Conservation (phyloP, 73 alveolate species). For the Symbiodinium natans region DNA sequence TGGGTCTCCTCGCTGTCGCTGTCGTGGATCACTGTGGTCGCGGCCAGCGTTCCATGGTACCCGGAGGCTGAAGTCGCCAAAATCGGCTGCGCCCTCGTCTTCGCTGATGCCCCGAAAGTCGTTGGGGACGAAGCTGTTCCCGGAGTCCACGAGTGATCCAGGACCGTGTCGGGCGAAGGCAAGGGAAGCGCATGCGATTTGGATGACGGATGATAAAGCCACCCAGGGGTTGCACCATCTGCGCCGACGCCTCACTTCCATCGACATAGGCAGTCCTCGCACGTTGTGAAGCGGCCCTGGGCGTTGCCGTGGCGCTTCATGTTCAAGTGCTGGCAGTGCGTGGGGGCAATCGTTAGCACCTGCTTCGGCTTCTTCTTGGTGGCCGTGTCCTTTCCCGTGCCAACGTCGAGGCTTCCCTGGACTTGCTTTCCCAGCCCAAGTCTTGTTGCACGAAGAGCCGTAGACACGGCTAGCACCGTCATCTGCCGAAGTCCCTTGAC, state of each 20-base stretch:
- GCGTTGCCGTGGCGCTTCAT: background rate
- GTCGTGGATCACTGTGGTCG: too few species aligned
- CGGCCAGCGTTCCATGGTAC: background rate
- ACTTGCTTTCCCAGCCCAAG: background rate
- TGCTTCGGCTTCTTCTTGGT: background rate
- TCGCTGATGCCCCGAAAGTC: background rate
- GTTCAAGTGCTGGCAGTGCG: background rate
- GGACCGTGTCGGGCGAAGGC: background rate
- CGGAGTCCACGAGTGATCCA: background rate
- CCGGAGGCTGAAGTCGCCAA: background rate
- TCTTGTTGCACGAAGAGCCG: background rate
- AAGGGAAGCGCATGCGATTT: background rate
- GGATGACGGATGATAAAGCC: background rate
- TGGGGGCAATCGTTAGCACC: background rate
- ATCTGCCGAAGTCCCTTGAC: background rate
- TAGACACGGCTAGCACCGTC: background rate
- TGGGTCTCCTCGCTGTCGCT: background rate
- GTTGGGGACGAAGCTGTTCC: background rate
- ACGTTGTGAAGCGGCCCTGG: background rate
- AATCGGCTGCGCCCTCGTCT: background rate
- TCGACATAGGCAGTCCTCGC: background rate
- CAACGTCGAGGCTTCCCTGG: too few species aligned
- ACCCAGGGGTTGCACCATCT: background rate
- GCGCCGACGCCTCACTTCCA: constrained; percentile 1
- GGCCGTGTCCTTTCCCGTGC: background rate